Evolutionary conservation across 1,284 basidiomycete species (phyloP).

Genomic region (Rhodotorula mucilaginosa): DNA sequence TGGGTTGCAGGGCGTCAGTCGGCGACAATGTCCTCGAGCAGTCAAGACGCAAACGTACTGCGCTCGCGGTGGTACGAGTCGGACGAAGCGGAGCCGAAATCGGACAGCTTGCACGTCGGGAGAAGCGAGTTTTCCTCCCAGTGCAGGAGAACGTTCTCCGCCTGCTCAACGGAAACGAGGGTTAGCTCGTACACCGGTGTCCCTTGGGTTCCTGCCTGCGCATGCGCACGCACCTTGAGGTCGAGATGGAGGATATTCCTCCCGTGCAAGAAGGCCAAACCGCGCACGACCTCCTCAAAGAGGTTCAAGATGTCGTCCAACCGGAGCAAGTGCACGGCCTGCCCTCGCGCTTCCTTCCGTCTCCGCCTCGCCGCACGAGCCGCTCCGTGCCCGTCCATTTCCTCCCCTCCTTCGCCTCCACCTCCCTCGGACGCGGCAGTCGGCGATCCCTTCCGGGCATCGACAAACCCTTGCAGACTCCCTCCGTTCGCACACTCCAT

Average conservation of each 20-base stretch:
- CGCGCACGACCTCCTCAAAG: conserved; percentile 36
- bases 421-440: neutral
- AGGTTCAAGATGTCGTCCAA: conserved; percentile 42
- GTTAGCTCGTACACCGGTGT: neutral
- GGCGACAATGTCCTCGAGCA: neutral
- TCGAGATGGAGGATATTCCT: conserved; percentile 44
- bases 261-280: conserved; percentile 41
- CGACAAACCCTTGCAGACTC: conserved; percentile 23
- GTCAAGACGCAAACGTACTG: conserved; percentile 1
- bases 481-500: conserved; percentile 44
- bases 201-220: neutral
- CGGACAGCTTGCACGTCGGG: conserved; percentile 41
- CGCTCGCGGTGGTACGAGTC: conserved; percentile 31
- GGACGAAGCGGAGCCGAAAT: conserved; percentile 41
- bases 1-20: too few relatives aligned
- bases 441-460: conserved; percentile 2
- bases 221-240: conserved; percentile 36
- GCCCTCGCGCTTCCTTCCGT: conserved; percentile 1
- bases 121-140: conserved; percentile 40
- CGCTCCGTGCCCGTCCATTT: neutral
- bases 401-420: neutral
- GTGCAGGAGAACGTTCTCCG: conserved; percentile 44
- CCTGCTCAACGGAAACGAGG: conserved; percentile 9
- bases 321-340: conserved; percentile 39
- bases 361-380: conserved; percentile 1